phyloP scores from a whole-genome alignment of 2,329 filamentous ascomycete species.

The Penicillium sp. region DNA sequence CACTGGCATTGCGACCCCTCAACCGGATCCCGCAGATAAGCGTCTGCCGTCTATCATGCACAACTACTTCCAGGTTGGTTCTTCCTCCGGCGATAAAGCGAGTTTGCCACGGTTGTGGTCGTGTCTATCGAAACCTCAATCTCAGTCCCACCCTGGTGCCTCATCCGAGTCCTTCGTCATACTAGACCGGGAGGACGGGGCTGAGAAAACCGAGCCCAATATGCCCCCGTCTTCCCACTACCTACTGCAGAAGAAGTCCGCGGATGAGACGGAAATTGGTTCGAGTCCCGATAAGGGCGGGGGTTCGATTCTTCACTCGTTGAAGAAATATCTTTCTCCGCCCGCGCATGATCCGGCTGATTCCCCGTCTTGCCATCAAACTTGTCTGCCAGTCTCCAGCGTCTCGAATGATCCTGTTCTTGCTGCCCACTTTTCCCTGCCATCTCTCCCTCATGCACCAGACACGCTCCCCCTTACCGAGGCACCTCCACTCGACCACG shows the following conservation, averaged over 20 bases:
- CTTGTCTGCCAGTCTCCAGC: constrained; percentile 55
- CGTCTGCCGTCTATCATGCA: constrained; percentile 88
- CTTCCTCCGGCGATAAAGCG: constrained; percentile 66
- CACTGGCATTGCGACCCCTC: constrained; percentile 85
- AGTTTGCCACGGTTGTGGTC: constrained; percentile 39
- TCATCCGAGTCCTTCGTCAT: constrained; percentile 41
- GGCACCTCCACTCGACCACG: constrained; percentile 49
- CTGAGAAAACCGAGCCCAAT: constrained; percentile 30
- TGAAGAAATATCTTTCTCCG: constrained; percentile 43
- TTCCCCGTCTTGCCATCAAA: constrained; percentile 40
- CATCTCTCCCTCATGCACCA: constrained; percentile 51
- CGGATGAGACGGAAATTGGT: constrained; percentile 38
- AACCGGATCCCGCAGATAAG: constrained; percentile 90
- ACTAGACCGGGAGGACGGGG: constrained; percentile 36
- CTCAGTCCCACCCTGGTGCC: constrained; percentile 16
- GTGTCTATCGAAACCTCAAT: constrained; percentile 27
- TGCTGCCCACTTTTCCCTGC: constrained; percentile 64
- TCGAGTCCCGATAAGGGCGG: constrained; percentile 36
- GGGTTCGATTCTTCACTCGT: constrained; percentile 40
- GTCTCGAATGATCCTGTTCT: constrained; percentile 60
- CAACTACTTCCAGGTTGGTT: constrained; percentile 99
- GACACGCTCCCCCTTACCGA: constrained; percentile 42
- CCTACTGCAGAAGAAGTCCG: constrained; percentile 39
- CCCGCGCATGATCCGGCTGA: constrained; percentile 24
- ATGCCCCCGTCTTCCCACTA: constrained; percentile 44